Base-by-base conservation (phyloP, 257 asterid genomes). In the Pogostemon cablin region DNA sequence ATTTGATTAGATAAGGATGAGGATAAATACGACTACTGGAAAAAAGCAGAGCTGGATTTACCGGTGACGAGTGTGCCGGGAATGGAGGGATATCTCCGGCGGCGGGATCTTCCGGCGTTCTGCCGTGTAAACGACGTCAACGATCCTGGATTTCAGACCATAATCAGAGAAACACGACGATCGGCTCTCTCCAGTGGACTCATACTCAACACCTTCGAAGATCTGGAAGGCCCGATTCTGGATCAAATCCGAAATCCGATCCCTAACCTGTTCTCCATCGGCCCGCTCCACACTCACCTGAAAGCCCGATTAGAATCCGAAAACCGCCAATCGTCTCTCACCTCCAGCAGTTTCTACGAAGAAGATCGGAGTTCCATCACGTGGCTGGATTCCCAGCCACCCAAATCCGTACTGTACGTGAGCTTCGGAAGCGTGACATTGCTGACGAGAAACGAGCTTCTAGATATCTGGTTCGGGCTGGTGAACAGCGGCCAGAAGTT, bases 201-300 rank as follows among this genome's bases (percentile, higher is more conserved):
- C 4, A 84, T 89, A 9, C 81, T 89, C 60, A 89, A 85, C 76
- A 73, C 96, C 0, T 89, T 85, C 50, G 90, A 87, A 71, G 92
- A 87, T 34, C 65, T 89, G 37, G 96, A 89, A 63, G 83, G 81
- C 2, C 66, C 82, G 1, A 77, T 84, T 0, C 77, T 89, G 5
- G 73, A 76, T 56, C 80, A 87, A 65, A 81, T 87, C 4, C 79
- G 89, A 2, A 78, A 77, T 0, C 57, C 65, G 4, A 82, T 87
- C 50, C 90, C 91, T 1, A 87, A 82, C 15, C 4, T 85, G 5
- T 89, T 79, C 40, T 67, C 92, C 0, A 80, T 89, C 0, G 96
- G 95, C 6, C 95, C 96, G 2, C 81, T 87, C 37, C 96, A 87
- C 34, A 78, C 86, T 1, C 88, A 80, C 67, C 59, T 86, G 2